Percentiles rank a stretch among this genome's conserved stretches.
phyloP scores from a whole-genome alignment of 179 eudicot species.

The Spinacia oleracea region DNA sequence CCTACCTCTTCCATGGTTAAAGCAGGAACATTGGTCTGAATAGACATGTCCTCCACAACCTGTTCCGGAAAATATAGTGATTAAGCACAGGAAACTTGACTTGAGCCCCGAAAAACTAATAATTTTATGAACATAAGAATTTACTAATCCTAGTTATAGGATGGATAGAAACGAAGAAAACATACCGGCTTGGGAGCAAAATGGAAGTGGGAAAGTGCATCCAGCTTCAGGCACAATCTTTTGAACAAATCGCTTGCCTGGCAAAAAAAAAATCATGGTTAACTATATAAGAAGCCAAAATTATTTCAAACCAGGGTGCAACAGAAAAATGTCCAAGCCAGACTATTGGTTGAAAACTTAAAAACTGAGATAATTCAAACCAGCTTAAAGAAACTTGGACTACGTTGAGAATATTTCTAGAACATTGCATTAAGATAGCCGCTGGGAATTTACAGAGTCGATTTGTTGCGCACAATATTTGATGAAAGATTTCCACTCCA shows the following conservation, averaged over 20 bases:
- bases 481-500: too few species aligned
- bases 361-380: too few species aligned
- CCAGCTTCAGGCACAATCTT: slow-evolving; percentile 78
- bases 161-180: not conserved
- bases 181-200: slow-evolving; percentile 96
- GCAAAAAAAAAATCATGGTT: slow-evolving; percentile 19
- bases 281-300: slow-evolving; percentile 1
- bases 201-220: slow-evolving; percentile 97
- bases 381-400: too few species aligned
- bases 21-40: slow-evolving; percentile 89
- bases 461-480: too few species aligned
- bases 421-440: too few species aligned
- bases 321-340: not conserved
- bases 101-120: too few species aligned
- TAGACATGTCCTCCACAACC: slow-evolving; percentile 92
- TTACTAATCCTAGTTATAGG: not conserved
- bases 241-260: slow-evolving; percentile 81
- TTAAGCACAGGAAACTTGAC: not conserved
- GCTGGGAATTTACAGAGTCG: too few species aligned
- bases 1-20: slow-evolving; percentile 98
- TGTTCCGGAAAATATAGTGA: slow-evolving; percentile 27
- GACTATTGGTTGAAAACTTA: too few species aligned
- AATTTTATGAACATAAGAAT: not conserved
- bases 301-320: too few species aligned
- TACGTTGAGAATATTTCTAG: too few species aligned